Evolutionary conservation across 208 protist species (phyloP), one percentile per base, ranked within the genome.

Genomic region (Zelonia costaricensis): DNA sequence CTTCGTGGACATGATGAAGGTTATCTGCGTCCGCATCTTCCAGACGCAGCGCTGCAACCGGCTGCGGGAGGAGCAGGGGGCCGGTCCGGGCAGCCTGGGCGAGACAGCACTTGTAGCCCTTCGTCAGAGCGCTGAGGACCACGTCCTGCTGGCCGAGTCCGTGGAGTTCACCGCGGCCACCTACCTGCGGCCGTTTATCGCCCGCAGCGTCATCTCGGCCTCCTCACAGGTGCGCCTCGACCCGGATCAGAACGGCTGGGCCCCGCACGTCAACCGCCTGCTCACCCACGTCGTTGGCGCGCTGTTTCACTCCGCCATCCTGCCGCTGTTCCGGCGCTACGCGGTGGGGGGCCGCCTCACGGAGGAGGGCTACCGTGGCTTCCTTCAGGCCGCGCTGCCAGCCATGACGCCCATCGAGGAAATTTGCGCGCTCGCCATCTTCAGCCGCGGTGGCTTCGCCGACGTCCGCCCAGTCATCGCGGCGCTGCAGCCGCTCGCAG

Each of bases 1-100:
- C 2, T 95, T 95, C 63, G 62, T 83, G 16, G 78, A 86, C 59
- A 86, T 95, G 44, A 95, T 95, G 84, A 93, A 92, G 43, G 77
- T 93, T 18, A 70, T 93, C 31, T 86, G 86, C 59, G 68, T 95
- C 35, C 82, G 89, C 4, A 86, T 88, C 70, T 95, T 78, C 55
- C 89, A 95, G 54, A 80, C 77, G 0, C 56, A 77, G 33, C 62
- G 69, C 5, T 82, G 70, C 56, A 48, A 48, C 6, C 51, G 62
- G 9, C 47, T 92, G 28, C 45, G 71, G 18, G 46, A 71, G 20
- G 68, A 73, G 16, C 53, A 63, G 4, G 42, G 18, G 3, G 65
- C 22, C 20, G 42, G 27, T 40, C 53, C n/a, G 48, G 84, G 31
- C 20, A 80, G 9, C 8, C 25, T 18, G 3, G 36, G 27, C 9